Base-by-base conservation (phyloP, 2,329 filamentous ascomycete genomes). In the Diaporthe eres region DNA sequence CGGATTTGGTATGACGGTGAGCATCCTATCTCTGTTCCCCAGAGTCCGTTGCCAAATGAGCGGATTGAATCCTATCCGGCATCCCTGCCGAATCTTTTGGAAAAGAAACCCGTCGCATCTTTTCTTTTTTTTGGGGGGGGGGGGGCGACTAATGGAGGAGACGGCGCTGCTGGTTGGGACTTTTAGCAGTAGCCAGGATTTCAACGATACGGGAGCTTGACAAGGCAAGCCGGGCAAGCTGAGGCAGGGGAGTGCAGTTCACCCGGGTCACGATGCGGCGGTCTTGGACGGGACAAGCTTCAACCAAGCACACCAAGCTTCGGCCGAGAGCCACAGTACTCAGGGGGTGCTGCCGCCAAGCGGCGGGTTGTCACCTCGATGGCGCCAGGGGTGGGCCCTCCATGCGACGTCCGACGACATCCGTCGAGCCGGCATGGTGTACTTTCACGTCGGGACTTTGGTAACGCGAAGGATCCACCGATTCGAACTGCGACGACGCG, bases 21-120 rank as follows among this genome's bases (percentile, higher is more conserved):
- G 44, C 9, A 68, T 39, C 63, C 63, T 37, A 25, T 51, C 44
- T 37, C 9, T 37, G 19, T 25, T 60, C 5, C n/a, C 34, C 34
- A 25, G 34, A 34, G 34, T 55, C 49, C 12, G 53, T 57, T 55
- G 49, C 67, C 67, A 71, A 71, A 71, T 71, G 51, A 57, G 51
- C 9, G 8, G n/a, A 15, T 19, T 12, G 22, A 44, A 28, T 0
- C 67, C 57, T 31, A 44, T 55, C 67, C 9, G 12, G 19, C 51
- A 71, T 6, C 67, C 49, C n/a, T 71, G 67, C n/a, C 25, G 31
- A 39, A 39, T 31, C 15, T 9, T 1, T 31, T 34, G 22, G 12
- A 10, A 57, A 31, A 17, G 17, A 13, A 28, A 17, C 19, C 10
- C 53, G 34, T 57, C 25, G 53, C 7, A 4, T 17, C 53, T 7